Evolutionary conservation across 306 rosid genomes (phyloP).

Genomic region (Carpinus viminea): DNA sequence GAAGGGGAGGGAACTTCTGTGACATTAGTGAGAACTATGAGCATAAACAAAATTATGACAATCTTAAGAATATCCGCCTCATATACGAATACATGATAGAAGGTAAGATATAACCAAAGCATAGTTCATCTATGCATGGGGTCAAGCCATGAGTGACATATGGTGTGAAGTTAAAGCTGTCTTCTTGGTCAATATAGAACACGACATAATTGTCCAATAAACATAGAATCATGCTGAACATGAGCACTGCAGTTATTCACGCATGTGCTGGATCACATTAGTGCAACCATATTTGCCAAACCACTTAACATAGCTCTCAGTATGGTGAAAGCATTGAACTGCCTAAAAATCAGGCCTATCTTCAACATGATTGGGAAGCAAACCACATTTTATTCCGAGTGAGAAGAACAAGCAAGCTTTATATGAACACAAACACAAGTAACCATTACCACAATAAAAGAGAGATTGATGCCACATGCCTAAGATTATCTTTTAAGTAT

Average conservation of each 20-base stretch:
- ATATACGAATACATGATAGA: background rate
- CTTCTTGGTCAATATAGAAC: background rate
- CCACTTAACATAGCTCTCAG: background rate
- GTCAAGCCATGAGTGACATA: conserved; percentile 1
- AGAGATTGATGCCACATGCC: background rate
- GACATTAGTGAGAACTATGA: conserved; percentile 32
- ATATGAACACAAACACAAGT: background rate
- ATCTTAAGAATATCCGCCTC: conserved; percentile 6
- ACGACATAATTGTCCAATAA: background rate
- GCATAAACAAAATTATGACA: conserved; percentile 16
- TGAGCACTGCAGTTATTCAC: background rate
- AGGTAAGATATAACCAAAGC: conserved; percentile 2
- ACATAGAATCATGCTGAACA: background rate
- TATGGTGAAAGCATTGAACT: background rate
- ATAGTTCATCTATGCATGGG: conserved; percentile 5
- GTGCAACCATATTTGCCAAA: too few species aligned
- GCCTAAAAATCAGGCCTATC: background rate
- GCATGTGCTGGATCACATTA: background rate
- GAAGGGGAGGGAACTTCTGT: conserved; percentile 37
- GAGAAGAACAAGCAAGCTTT: background rate
- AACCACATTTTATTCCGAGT: background rate
- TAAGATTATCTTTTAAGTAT: background rate
- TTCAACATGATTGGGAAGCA: background rate
- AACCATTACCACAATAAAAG: background rate
- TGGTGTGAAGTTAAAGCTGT: background rate